phyloP scores from a whole-genome alignment of 495 filamentous ascomycete genomes.

The Filosporella fistucella region DNA sequence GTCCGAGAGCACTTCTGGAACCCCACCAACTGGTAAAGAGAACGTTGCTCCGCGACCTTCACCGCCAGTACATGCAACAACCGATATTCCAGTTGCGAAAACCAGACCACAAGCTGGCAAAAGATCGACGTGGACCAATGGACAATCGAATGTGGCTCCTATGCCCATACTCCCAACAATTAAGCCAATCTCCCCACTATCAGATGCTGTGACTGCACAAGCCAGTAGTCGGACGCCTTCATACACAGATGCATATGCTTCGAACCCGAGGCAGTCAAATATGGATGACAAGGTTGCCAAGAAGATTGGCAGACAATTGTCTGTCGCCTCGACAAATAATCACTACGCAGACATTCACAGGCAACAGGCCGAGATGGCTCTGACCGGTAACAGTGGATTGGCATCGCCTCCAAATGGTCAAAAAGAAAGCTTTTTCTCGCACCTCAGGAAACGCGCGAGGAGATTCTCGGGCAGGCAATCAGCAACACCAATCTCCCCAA shows the following conservation, averaged over 20 bases:
- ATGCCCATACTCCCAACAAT: conserved; percentile 99
- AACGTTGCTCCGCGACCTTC: conserved; percentile 44
- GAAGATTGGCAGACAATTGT: conserved; percentile 95
- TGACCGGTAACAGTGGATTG: conserved; percentile 74
- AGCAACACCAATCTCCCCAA: conserved; percentile 67
- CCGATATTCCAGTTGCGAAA: conserved; percentile 51
- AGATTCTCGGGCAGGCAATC: conserved; percentile 82
- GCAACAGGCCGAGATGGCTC: conserved; percentile 84
- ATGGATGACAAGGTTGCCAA: conserved; percentile 68
- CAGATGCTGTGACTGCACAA: conserved; percentile 88
- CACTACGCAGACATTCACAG: conserved; percentile 77
- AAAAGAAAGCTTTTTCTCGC: conserved; percentile 96
- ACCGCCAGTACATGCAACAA: conserved; percentile 56
- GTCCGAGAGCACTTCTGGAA: conserved; percentile 32
- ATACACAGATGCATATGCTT: conserved; percentile 31
- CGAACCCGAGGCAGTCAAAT: conserved; percentile 20
- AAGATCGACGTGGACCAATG: conserved; percentile 83
- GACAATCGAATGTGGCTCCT: conserved; percentile 75
- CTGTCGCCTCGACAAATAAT: conserved; percentile 92
- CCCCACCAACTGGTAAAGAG: conserved; percentile 28
- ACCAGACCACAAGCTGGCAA: conserved; percentile 59
- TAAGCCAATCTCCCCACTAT: conserved; percentile 87
- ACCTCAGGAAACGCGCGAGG: conserved; percentile 89
- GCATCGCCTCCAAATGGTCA: conserved; percentile 62
- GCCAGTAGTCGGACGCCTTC: conserved; percentile 48